Conservation (phyloP, 176 grass and related monocot genomes). For the Eremochloa ophiuroides region DNA sequence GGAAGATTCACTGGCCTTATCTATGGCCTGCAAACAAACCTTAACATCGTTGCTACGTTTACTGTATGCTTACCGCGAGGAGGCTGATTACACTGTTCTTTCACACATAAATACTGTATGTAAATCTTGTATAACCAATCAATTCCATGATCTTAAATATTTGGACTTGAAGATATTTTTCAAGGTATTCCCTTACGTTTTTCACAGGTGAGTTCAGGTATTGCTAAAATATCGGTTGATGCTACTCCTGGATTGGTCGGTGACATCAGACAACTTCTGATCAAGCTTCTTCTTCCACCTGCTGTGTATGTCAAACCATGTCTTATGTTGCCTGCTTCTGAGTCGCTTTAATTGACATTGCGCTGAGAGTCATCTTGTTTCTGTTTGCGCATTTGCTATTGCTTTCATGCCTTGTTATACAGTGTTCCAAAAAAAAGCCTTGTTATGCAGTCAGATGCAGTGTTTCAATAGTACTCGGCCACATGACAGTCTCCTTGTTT, state of each 20-base stretch:
- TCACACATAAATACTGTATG: constrained; percentile 62
- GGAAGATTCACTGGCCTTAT: constrained; percentile 69
- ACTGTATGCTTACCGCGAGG: constrained; percentile 52
- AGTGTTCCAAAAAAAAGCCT: no score
- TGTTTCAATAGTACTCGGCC: background rate
- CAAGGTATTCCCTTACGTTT: constrained; percentile 5
- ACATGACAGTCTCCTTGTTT: background rate
- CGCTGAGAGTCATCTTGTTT: background rate
- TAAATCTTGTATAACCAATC: constrained; percentile 20
- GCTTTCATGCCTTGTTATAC: constrained; percentile 11
- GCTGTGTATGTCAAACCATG: constrained; percentile 54
- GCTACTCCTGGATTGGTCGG: constrained; percentile 59
- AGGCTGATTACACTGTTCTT: constrained; percentile 76
- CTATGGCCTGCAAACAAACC: constrained; percentile 62
- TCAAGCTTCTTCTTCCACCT: constrained; percentile 63
- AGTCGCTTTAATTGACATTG: constrained; percentile 6
- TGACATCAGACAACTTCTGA: constrained; percentile 68
- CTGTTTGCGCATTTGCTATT: constrained; percentile 13
- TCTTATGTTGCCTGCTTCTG: constrained; percentile 22
- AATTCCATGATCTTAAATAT: background rate
- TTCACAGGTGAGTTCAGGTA: constrained; percentile 50
- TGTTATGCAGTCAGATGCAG: constrained; percentile 7
- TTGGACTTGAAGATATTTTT: background rate
- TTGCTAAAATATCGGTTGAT: constrained; percentile 63
- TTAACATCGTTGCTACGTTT: constrained; percentile 66